These are phyloP conservation scores for Flueggea neowawraea DNA, from an alignment of 441 rosid genomes.

Conservation along the genomic window DNA sequence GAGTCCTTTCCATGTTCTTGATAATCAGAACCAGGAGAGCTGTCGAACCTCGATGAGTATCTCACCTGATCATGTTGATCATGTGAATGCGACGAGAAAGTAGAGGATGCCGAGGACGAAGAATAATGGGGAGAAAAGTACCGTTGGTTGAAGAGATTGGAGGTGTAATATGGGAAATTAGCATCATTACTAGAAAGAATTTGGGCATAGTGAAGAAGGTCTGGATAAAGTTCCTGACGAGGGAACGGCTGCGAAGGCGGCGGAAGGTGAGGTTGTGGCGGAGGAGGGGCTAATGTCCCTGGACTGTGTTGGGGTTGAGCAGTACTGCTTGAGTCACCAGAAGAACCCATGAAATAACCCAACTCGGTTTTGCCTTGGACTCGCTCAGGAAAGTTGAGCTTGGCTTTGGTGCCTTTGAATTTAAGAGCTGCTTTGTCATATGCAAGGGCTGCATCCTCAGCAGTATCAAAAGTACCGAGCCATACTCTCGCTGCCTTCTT, in stretches of 20 bases:
- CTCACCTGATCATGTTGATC: conserved; percentile 13
- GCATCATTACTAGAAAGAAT: conserved; percentile 64
- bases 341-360: conserved; percentile 21
- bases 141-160: conserved; percentile 49
- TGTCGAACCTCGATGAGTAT: conserved; percentile 22
- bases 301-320: conserved; percentile 19
- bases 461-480: conserved; percentile 96
- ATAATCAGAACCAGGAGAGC: conserved; percentile 28
- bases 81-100: conserved; percentile 10
- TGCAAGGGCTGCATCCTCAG: conserved; percentile 92
- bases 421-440: conserved; percentile 70
- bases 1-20: conserved; percentile 34
- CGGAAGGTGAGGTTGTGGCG: conserved; percentile 12
- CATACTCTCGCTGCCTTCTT: conserved; percentile 95
- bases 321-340: conserved; percentile 10
- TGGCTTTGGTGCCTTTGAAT: conserved; percentile 62
- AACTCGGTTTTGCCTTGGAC: conserved; percentile 56
- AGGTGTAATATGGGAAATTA: conserved; percentile 53
- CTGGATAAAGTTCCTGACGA: conserved; percentile 44
- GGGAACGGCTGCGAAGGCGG: conserved; percentile 26
- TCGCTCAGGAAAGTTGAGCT: conserved; percentile 58
- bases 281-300: conserved; percentile 16
- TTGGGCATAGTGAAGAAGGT: conserved; percentile 70
- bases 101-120: conserved; percentile 32
- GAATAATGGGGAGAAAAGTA: conserved; percentile 27